These are phyloP conservation scores for Sporothrix humicola DNA, from an alignment of 2,329 filamentous ascomycete species.

Conservation along the genomic window DNA sequence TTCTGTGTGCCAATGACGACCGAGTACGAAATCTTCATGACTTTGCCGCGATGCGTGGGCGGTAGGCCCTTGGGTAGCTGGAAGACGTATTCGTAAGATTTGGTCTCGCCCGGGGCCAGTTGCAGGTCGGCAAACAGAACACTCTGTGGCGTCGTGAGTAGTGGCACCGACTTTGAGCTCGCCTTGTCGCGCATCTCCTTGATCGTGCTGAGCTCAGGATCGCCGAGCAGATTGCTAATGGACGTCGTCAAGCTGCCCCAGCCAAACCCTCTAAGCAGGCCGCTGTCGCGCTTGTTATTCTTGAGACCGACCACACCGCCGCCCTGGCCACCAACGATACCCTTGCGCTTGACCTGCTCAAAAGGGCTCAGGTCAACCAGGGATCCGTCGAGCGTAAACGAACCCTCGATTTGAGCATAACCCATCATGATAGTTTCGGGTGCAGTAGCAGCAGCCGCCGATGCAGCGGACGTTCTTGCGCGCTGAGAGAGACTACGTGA, in stretches of 20 bases:
- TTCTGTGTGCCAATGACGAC: slow-evolving; percentile 91
- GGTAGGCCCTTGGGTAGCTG: slow-evolving; percentile 86
- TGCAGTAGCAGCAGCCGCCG: slow-evolving; percentile 39
- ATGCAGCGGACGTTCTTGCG: slow-evolving; percentile 25
- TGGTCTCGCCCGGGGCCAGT: slow-evolving; percentile 85
- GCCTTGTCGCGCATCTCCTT: slow-evolving; percentile 91
- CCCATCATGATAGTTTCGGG: slow-evolving; percentile 96
- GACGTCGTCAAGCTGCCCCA: slow-evolving; percentile 90
- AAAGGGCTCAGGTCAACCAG: slow-evolving; percentile 88
- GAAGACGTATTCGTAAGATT: slow-evolving; percentile 85
- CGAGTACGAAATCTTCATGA: slow-evolving; percentile 92
- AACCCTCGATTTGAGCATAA: slow-evolving; percentile 91
- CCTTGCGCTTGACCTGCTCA: slow-evolving; percentile 94
- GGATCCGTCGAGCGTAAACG: slow-evolving; percentile 89
- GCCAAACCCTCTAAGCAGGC: slow-evolving; percentile 77
- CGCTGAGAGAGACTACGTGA: slow-evolving; percentile 51
- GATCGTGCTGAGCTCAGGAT: slow-evolving; percentile 87
- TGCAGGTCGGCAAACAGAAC: slow-evolving; percentile 93
- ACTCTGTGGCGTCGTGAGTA: slow-evolving; percentile 94
- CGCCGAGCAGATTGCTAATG: slow-evolving; percentile 83
- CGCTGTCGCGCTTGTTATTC: slow-evolving; percentile 72
- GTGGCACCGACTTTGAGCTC: slow-evolving; percentile 83
- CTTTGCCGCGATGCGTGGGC: slow-evolving; percentile 86
- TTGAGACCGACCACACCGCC: slow-evolving; percentile 86
- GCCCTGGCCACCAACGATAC: slow-evolving; percentile 83